Evolutionary conservation across 768 basidiomycete genomes (phyloP), one percentile per base, ranked within the genome.

Genomic region (Collybia sordida): DNA sequence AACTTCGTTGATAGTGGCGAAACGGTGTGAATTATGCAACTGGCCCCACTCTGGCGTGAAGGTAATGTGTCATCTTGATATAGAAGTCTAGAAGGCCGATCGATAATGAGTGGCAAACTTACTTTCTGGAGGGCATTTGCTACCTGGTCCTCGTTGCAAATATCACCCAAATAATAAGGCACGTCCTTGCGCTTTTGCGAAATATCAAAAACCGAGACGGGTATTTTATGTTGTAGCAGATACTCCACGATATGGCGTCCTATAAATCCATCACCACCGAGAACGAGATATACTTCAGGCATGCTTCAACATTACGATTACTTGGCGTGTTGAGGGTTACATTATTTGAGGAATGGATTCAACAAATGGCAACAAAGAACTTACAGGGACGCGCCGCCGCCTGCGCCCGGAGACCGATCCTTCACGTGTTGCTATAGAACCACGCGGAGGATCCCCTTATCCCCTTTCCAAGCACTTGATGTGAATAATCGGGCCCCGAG

Each of bases 1-100:
- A 9, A 27, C 48, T 72, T 50, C 49, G 70, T 72, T n/a, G 75
- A 85, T 53, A 78, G 82, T 6, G 74, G 74, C 0, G 88, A 88
- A 17, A 88, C 90, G 15, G 89, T 91, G 65, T 93, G 91, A 52
- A 93, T 85, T 50, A 93, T 83, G 55, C 82, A 85, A 1, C 86
- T 88, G 17, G 88, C 78, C 17, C 78, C 76, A 48, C 82, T 82
- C 82, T 86, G 58, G 6, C 31, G 14, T 3, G 14, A 6, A 31
- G 3, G 5, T 11, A n/a, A n/a, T n/a, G 9, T 31, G 31, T 31
- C 31, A 31, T 31, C 11, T 11, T 31, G 5, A 31, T 12, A 31
- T 27, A 7, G 9, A 3, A 6, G 11, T 31, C 3, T 11, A 11
- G 31, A 31, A 6, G 9, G 9, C 6, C 14, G 31, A 31, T 31